phyloP scores from a whole-genome alignment of 1,139 yeast species.

The Kazachstania sp. region DNA sequence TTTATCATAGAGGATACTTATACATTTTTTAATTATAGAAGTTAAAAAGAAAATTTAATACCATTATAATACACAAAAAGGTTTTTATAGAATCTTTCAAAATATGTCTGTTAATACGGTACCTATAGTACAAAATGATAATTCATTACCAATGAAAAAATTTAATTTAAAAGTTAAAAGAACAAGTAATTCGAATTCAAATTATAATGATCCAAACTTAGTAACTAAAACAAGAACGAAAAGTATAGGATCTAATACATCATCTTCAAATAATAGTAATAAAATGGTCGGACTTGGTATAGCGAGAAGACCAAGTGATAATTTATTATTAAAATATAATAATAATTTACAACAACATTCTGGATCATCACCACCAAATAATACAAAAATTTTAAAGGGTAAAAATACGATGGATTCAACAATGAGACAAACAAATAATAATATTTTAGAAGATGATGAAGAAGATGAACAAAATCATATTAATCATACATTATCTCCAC shows the following conservation, averaged over 20 bases:
- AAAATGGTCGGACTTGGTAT: conserved; percentile 24
- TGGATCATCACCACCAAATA: not conserved
- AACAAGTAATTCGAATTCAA: not conserved
- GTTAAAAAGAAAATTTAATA: too few species aligned
- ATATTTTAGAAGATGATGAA: not conserved
- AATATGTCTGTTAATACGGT: not conserved
- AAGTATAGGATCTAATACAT: not conserved
- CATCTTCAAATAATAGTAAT: conserved; percentile 4
- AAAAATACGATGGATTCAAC: not conserved
- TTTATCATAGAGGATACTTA: too few species aligned
- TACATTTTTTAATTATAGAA: too few species aligned
- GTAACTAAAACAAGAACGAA: not conserved
- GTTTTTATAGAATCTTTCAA: too few species aligned
- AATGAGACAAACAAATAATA: not conserved
- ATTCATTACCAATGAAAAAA: conserved; percentile 1
- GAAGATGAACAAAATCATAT: not conserved
- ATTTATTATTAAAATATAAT: conserved; percentile 15
- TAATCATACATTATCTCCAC: conserved; percentile 15
- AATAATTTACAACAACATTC: not conserved
- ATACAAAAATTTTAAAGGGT: not conserved
- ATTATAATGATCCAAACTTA: not conserved
- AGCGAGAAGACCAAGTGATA: conserved; percentile 31
- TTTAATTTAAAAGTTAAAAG: conserved; percentile 1
- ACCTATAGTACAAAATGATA: not conserved
- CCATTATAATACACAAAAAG: too few species aligned